Percentiles rank a stretch among this genome's conserved stretches.
Conservation (phyloP, 164 flowering plant genomes). For the Macadamia integrifolia region DNA sequence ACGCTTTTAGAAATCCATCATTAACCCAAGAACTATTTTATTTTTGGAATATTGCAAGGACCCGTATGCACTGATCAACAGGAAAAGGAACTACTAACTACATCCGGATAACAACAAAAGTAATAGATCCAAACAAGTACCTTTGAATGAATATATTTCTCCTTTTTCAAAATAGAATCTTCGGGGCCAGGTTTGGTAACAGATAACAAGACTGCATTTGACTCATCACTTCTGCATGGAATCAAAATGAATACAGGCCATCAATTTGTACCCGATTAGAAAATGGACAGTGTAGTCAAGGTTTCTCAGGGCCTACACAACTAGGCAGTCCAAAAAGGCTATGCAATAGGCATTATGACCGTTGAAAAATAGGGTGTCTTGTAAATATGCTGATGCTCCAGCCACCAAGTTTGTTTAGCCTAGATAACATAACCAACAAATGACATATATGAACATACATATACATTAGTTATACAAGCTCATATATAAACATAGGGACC, state of each 20-base stretch:
- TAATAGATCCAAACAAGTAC: slow-evolving; percentile 11
- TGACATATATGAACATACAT: no score
- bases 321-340: not conserved
- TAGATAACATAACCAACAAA: no score
- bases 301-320: no score
- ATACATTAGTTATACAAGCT: no score
- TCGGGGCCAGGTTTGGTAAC: slow-evolving; percentile 53
- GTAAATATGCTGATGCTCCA: no score
- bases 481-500: no score
- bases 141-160: slow-evolving; percentile 41
- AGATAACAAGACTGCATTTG: slow-evolving; percentile 17
- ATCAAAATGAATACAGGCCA: not conserved
- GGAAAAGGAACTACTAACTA: not conserved
- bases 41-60: not conserved
- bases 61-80: not conserved
- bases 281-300: not conserved
- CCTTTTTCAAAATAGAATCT: slow-evolving; percentile 37
- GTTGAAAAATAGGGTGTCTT: not conserved
- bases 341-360: not conserved
- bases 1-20: no score
- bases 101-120: not conserved
- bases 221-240: slow-evolving; percentile 37
- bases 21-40: no score
- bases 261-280: not conserved
- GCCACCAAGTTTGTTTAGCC: not conserved